These are phyloP conservation scores for Rubroboletus satanas DNA, from an alignment of 768 basidiomycete genomes.

Conservation along the genomic window DNA sequence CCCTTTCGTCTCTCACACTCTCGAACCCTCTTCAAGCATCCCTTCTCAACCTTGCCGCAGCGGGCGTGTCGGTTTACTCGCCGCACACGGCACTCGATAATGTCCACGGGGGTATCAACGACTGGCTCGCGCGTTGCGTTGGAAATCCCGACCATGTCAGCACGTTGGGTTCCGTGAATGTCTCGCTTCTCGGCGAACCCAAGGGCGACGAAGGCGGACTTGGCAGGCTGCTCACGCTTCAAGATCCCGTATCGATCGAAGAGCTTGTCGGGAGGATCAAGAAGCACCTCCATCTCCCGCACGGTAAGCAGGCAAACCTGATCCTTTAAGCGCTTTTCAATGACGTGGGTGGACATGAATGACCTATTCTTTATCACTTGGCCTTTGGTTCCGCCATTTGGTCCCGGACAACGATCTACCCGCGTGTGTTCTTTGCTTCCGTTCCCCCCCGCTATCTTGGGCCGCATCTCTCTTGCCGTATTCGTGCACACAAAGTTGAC, in stretches of 20 bases:
- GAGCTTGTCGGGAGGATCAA: constrained; percentile 68
- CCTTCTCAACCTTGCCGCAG: constrained; percentile 73
- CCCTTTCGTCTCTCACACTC: constrained; percentile 72
- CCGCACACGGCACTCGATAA: constrained; percentile 89
- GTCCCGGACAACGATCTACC: constrained; percentile 17
- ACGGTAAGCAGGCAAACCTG: constrained; percentile 42
- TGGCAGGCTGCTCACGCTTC: constrained; percentile 66
- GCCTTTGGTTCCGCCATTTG: constrained; percentile 1
- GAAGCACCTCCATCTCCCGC: constrained; percentile 52
- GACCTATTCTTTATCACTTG: background rate
- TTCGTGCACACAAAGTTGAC: constrained; percentile 47
- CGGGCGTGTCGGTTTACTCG: constrained; percentile 80
- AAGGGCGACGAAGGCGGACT: constrained; percentile 51
- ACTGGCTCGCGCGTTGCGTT: constrained; percentile 71
- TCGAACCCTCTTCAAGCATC: constrained; percentile 74
- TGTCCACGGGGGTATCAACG: constrained; percentile 83
- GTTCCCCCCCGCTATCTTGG: constrained; percentile 11
- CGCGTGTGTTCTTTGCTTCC: constrained; percentile 13
- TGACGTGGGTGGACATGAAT: constrained; percentile 8
- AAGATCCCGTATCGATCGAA: constrained; percentile 53
- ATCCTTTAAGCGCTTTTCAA: constrained; percentile 6
- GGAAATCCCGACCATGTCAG: constrained; percentile 33
- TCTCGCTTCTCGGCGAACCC: constrained; percentile 39
- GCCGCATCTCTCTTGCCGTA: constrained; percentile 7
- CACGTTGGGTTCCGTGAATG: constrained; percentile 24